A percentile compares a stretch with the other conserved stretches of the same genome.
Evolutionary conservation across 306 rosid genomes (phyloP).

Genomic region (Begonia masoniana): DNA sequence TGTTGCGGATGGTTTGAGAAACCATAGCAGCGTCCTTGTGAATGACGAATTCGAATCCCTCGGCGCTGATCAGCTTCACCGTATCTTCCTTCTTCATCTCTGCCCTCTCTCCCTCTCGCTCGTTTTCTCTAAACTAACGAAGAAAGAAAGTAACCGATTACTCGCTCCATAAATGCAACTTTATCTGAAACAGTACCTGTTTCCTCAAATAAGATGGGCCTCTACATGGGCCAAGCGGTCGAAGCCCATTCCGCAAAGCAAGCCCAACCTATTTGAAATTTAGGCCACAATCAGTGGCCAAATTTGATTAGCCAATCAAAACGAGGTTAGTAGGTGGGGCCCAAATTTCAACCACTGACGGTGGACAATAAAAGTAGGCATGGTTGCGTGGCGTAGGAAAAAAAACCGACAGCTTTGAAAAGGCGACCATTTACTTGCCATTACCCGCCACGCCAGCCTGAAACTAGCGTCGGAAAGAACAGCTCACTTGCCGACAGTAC

Average conservation of each 20-base stretch:
- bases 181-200: no score
- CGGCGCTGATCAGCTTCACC: conserved; percentile 69
- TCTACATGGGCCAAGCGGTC: no score
- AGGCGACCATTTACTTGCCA: not conserved
- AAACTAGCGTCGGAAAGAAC: not conserved
- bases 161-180: no score
- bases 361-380: no score
- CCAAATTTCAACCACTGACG: not conserved
- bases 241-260: no score
- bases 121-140: not conserved
- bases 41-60: conserved; percentile 86
- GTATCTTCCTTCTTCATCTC: conserved; percentile 76
- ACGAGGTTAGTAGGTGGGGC: not conserved
- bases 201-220: no score
- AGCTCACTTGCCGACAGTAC: not conserved
- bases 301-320: not conserved
- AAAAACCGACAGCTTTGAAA: not conserved
- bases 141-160: not conserved
- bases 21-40: conserved; percentile 99
- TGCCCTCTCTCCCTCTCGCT: not conserved
- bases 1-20: conserved; percentile 92
- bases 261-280: not conserved
- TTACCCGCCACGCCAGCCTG: not conserved
- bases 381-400: not conserved
- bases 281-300: no score